Base-by-base conservation (phyloP, 441 rosid species). In the Gossypium gossypioides region DNA sequence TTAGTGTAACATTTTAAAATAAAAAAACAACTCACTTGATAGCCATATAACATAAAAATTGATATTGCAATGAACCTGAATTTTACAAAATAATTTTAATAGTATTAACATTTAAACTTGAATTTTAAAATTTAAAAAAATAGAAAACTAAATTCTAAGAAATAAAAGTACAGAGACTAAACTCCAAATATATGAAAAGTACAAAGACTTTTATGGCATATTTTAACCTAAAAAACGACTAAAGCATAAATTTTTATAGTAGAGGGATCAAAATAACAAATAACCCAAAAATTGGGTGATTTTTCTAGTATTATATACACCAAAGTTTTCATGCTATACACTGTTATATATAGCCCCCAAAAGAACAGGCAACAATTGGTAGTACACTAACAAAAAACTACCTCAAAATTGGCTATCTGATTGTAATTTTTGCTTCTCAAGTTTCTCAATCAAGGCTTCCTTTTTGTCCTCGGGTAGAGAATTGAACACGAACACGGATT, bases 401-500 rank as follows among this genome's bases (percentile, higher is more conserved):
- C 21, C 27, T 51, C n/a, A 52, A 22, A 37, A 15, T 57, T 12
- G 29, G 42, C 32, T 56, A 68, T 22, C 24, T 34, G 1, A 55
- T 44, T 18, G 48, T 65, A 69, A 44, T 16, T 83, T 83, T 61
- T 88, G 83, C 72, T 81, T 87, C 82, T 89, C 88, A 25, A 90
- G 91, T 74, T 84, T 91, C 80, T 81, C 74, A 15, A 90, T 79
- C 79, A 90, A 72, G 29, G 92, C 92, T 62, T 80, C 78, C 91
- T 87, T 81, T 81, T 91, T 95, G 40, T 83, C 88, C 52, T 91
- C 92, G 1, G 89, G 52, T 32, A 94, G 97, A 71, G 91, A 54
- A 56, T 86, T 85, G 88, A 94, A 94, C 81, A 71, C 85, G 90
- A 93, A 93, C 58, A 93, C 88, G 3, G 98, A 93, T 76, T 93